Evolutionary conservation across 768 basidiomycete species (phyloP).

Genomic region (Strobilomyces confusus): DNA sequence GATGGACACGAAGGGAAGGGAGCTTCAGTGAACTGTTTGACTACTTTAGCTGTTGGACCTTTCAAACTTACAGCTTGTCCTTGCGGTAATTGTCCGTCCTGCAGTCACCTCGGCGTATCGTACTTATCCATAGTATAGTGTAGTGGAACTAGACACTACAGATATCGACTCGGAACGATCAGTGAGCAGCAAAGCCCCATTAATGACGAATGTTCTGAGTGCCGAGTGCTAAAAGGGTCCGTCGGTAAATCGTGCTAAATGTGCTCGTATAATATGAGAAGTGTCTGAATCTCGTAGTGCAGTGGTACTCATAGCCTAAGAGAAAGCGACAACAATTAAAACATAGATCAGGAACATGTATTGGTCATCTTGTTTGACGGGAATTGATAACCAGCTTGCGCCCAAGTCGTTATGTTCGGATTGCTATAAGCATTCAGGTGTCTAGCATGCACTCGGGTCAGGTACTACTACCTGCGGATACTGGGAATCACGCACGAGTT

Average conservation of each 20-base stretch:
- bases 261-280: conserved; percentile 24
- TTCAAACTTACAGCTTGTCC: neutral
- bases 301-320: conserved; percentile 13
- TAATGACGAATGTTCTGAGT: conserved; percentile 5
- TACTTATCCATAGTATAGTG: neutral
- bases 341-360: conserved; percentile 18
- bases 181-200: neutral
- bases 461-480: neutral
- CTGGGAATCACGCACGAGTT: conserved; percentile 40
- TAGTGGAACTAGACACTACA: neutral
- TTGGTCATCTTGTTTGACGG: conserved; percentile 55
- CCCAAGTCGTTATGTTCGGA: conserved; percentile 86
- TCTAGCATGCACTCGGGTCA: conserved; percentile 15
- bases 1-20: neutral
- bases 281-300: conserved; percentile 18
- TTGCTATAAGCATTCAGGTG: conserved; percentile 62
- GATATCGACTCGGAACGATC: conserved; percentile 1
- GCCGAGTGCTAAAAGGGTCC: conserved; percentile 8
- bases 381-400: conserved; percentile 65
- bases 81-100: neutral
- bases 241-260: conserved; percentile 26
- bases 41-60: neutral
- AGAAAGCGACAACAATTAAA: conserved; percentile 6
- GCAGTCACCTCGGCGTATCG: neutral
- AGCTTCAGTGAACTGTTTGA: neutral